Percentiles rank a stretch among this genome's conserved stretches.
Evolutionary conservation across 2,329 filamentous ascomycete genomes (phyloP).

Genomic region (Pseudogymnoascus sp.): DNA sequence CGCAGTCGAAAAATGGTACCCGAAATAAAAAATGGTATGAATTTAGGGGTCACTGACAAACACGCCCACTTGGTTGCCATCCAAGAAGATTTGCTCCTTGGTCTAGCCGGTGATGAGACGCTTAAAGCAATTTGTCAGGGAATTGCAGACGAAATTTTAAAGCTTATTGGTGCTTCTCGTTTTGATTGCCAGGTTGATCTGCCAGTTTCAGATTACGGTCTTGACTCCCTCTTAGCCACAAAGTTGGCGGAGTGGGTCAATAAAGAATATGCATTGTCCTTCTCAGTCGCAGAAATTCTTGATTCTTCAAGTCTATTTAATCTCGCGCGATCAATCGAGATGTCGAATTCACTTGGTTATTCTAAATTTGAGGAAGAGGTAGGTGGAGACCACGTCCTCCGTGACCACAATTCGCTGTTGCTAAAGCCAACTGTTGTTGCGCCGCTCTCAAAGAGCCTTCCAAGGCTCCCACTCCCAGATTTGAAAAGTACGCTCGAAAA

Average conservation of each 20-base stretch:
- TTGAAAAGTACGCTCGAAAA: constrained; percentile 17
- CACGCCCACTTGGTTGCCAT: too few species aligned
- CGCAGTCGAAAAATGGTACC: too few species aligned
- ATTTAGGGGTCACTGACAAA: too few species aligned
- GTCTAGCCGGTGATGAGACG: not conserved
- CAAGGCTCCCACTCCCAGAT: constrained; percentile 18
- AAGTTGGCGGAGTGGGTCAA: not conserved
- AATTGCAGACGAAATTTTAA: not conserved
- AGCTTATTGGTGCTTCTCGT: not conserved
- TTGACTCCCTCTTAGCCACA: not conserved
- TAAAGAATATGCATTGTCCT: not conserved
- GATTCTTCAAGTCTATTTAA: not conserved
- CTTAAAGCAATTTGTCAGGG: not conserved
- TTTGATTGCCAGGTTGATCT: not conserved
- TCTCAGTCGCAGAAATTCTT: not conserved
- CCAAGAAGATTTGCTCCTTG: too few species aligned
- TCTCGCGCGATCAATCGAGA: not conserved
- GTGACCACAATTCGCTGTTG: too few species aligned
- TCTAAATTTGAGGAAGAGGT: too few species aligned
- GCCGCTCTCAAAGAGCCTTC: constrained; percentile 8
- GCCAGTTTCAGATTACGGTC: not conserved
- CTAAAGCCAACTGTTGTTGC: too few species aligned
- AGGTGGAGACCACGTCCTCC: too few species aligned
- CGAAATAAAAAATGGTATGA: too few species aligned
- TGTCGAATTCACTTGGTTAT: not conserved